Base-by-base conservation (phyloP, 768 basidiomycete genomes). In the Hygrocybe coccinea region DNA sequence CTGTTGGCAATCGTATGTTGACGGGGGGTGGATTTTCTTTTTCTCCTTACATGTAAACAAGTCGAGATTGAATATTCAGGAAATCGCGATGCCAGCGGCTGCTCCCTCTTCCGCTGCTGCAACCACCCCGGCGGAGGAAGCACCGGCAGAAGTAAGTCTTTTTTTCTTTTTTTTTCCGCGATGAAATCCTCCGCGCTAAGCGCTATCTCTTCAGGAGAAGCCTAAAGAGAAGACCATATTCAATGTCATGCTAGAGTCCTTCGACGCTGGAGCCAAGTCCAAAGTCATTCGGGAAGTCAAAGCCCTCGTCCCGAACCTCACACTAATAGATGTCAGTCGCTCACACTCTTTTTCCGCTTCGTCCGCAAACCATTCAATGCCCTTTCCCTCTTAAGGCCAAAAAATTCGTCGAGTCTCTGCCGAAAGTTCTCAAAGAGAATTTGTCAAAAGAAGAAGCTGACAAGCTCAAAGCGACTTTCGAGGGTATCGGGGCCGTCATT, bases 221-320 rank as follows among this genome's bases (percentile, higher is more conserved):
- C 94, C 94, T 48, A 97, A 97, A 76, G 97, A 97, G 77, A 98
- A 98, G 85, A 97, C 94, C 15, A 80, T 95, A 34, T 99, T 99
- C 76, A 95, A 86, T 64, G 89, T 97, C 67, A 93, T 85, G 72
- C 81, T 99, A 39, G 92, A 95, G 68, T 92, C 92, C 46, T 97
- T 98, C 65, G 95, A 97, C 59, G 84, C 93, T 2, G 78, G 82
- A 10, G 79, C 90, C 51, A 99, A 99, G 72, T 89, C 97, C 25
- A 99, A 99, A 77, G 84, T 97, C 65, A 99, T 99, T 67, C 84
- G 90, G 63, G 97, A 98, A 74, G 91, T 99, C 64, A 99, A 99
- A 80, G 90, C 90, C 5, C 68, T 98, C 59, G 87, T 95, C 57
- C 93, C 97, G 22, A 94, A 90, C 72, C 86, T 99, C 70, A 98